A percentile compares a stretch with the other conserved stretches of the same genome.
Evolutionary conservation across 176 grass and related monocot genomes (phyloP).

Genomic region (Aegilops bicornis): DNA sequence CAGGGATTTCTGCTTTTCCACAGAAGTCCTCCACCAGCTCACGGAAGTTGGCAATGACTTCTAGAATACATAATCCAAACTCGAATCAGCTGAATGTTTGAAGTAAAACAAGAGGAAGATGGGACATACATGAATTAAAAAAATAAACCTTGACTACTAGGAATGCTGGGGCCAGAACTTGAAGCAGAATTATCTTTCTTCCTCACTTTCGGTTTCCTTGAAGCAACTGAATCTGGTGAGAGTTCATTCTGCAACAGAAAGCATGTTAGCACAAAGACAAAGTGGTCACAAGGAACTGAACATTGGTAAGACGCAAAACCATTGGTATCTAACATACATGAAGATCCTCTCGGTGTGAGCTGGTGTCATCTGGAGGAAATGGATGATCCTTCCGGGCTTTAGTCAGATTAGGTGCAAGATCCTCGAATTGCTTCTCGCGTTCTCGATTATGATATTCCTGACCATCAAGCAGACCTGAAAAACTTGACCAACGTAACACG

Average conservation of each 20-base stretch:
- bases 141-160: conserved; percentile 70
- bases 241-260: conserved; percentile 58
- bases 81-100: conserved; percentile 9
- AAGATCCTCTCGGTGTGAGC: conserved; percentile 47
- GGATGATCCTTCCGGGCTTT: conserved; percentile 50
- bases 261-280: conserved; percentile 28
- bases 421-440: conserved; percentile 50
- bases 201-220: conserved; percentile 87
- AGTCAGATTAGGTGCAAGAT: conserved; percentile 29
- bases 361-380: conserved; percentile 45
- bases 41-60: conserved; percentile 64
- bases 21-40: conserved; percentile 93
- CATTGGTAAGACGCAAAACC: conserved; percentile 35
- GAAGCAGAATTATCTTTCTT: conserved; percentile 70
- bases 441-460: conserved; percentile 54
- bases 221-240: conserved; percentile 50
- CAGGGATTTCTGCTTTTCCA: conserved; percentile 67
- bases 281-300: conserved; percentile 20
- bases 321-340: conserved; percentile 49
- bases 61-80: conserved; percentile 51
- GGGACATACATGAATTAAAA: conserved; percentile 14
- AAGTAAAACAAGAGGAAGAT: conserved; percentile 22
- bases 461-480: conserved; percentile 75
- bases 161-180: conserved; percentile 49
- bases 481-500: conserved; percentile 66